phyloP scores from a whole-genome alignment of 2,329 filamentous ascomycete genomes.

The Fusarium domesticum region DNA sequence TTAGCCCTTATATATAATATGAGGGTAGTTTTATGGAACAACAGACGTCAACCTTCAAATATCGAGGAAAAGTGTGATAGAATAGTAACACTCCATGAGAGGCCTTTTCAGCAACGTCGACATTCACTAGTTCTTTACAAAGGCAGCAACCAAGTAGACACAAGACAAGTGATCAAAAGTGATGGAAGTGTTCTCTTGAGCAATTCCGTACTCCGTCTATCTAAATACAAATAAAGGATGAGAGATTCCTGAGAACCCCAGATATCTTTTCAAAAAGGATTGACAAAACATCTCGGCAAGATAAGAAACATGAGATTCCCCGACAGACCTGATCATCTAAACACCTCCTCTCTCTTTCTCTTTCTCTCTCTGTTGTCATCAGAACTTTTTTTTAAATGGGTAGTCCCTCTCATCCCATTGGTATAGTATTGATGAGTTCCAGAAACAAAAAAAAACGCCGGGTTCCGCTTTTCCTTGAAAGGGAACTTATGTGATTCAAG shows the following conservation, averaged over 20 bases:
- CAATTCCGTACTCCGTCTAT: constrained; percentile 25
- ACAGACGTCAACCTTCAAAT: too few relatives aligned
- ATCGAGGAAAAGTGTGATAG: too few relatives aligned
- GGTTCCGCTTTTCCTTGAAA: constrained; percentile 5
- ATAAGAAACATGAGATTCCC: too few relatives aligned
- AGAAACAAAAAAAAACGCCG: constrained; percentile 24
- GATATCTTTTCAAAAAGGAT: too few relatives aligned
- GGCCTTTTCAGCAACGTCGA: too few relatives aligned
- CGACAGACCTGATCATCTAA: too few relatives aligned
- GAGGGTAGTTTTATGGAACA: too few relatives aligned
- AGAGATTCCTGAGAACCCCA: too few relatives aligned
- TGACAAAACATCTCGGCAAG: constrained; percentile 11
- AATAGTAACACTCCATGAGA: too few relatives aligned
- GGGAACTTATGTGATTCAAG: constrained; percentile 1
- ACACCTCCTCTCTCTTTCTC: constrained; percentile 5
- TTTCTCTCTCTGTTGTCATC: neutral
- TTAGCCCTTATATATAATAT: too few relatives aligned
- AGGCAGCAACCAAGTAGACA: neutral
- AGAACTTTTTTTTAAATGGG: constrained; percentile 2
- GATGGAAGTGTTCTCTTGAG: constrained; percentile 10
- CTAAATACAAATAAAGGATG: constrained; percentile 20
- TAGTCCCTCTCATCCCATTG: constrained; percentile 6
- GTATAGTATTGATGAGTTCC: constrained; percentile 16
- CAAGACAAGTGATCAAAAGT: too few relatives aligned
- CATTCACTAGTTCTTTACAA: too few relatives aligned